These are phyloP conservation scores for Metarhizium anisopliae DNA, from an alignment of 2,329 filamentous ascomycete species.

Conservation along the genomic window DNA sequence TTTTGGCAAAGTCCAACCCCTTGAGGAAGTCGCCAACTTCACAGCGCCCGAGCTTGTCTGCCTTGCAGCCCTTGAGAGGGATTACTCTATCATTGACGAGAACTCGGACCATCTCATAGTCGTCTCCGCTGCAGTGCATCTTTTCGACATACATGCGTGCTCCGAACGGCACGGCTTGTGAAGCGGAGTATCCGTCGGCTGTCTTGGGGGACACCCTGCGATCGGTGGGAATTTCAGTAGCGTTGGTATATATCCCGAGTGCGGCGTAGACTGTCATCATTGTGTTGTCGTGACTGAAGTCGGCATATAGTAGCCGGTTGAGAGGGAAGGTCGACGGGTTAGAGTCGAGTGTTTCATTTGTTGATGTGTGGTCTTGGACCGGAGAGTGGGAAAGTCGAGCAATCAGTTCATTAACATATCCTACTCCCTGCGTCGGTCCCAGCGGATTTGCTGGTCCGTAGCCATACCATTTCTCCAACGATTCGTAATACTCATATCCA, in stretches of 20 bases:
- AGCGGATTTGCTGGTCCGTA: constrained; percentile 69
- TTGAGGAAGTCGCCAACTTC: constrained; percentile 60
- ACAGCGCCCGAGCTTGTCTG: constrained; percentile 64
- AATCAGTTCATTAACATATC: constrained; percentile 80
- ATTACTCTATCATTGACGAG: constrained; percentile 79
- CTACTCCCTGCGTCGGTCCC: constrained; percentile 77
- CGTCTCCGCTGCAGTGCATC: constrained; percentile 52
- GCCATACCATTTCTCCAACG: constrained; percentile 77
- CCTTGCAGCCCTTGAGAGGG: constrained; percentile 59
- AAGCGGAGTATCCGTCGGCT: constrained; percentile 61
- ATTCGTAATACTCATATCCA: constrained; percentile 72
- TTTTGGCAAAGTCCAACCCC: constrained; percentile 63
- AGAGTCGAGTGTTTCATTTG: constrained; percentile 68
- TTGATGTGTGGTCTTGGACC: constrained; percentile 64
- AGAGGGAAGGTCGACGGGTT: constrained; percentile 65
- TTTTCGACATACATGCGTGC: constrained; percentile 81
- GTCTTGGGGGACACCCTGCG: constrained; percentile 39
- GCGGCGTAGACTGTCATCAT: constrained; percentile 71
- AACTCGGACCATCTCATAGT: constrained; percentile 66
- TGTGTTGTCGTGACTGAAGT: constrained; percentile 88
- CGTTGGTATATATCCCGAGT: constrained; percentile 67
- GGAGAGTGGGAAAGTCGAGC: constrained; percentile 63
- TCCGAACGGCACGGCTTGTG: constrained; percentile 76
- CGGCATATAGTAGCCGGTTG: constrained; percentile 61
- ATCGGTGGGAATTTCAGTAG: constrained; percentile 41